A percentile compares a stretch with the other conserved stretches of the same genome.
Conservation (phyloP, 306 rosid species). For the Casuarina cunninghamiana region DNA sequence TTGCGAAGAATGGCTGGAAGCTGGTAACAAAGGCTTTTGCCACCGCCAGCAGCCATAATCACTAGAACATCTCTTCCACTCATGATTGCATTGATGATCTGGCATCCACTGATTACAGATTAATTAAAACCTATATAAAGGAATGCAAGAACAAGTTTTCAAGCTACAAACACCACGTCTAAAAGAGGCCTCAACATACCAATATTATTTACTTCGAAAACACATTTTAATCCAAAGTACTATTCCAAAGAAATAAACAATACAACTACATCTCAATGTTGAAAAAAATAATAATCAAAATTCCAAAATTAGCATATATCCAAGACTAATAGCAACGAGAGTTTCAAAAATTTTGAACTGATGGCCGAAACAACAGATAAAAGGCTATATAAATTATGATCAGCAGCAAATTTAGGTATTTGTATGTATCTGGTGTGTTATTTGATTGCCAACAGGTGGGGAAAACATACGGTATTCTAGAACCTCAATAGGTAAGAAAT, state of each 20-base stretch:
- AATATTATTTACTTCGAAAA: background rate
- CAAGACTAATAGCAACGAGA: background rate
- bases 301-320: background rate
- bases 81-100: conserved; percentile 93
- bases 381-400: too few relatives aligned
- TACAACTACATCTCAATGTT: conserved; percentile 3
- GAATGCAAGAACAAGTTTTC: conserved; percentile 6
- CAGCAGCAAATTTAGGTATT: too few relatives aligned
- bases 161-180: background rate
- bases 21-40: conserved; percentile 97
- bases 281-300: conserved; percentile 19
- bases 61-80: conserved; percentile 86
- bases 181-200: background rate
- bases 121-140: conserved; percentile 28
- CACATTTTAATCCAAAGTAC: background rate
- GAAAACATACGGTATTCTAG: too few relatives aligned
- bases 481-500: too few relatives aligned
- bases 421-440: too few relatives aligned
- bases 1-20: conserved; percentile 85
- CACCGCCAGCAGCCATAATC: conserved; percentile 99
- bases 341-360: too few relatives aligned
- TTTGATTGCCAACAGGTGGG: too few relatives aligned
- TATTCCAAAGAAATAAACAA: background rate
- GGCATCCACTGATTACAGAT: conserved; percentile 26
- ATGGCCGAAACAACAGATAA: too few relatives aligned